Conservation (phyloP, 768 basidiomycete genomes). For the Trametes cubensis region DNA sequence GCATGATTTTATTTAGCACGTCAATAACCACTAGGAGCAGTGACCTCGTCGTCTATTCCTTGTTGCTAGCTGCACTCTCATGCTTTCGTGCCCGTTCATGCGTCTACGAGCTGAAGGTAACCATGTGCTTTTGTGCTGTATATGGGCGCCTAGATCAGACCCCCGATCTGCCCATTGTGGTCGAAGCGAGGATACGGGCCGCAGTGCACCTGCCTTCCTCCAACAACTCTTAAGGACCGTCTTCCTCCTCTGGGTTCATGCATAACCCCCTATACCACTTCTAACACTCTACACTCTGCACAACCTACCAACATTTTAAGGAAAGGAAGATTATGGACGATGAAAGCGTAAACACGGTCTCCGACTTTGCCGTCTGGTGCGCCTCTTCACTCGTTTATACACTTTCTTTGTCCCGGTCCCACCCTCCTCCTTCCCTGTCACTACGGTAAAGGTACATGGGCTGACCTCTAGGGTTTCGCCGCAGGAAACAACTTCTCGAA, state of each 20-base stretch:
- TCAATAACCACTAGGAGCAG: too few species aligned
- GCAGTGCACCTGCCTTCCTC: constrained; percentile 7
- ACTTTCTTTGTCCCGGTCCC: neutral
- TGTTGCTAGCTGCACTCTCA: too few species aligned
- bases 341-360: constrained; percentile 16
- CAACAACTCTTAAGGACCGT: constrained; percentile 7
- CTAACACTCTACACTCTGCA: neutral
- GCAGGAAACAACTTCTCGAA: constrained; percentile 37
- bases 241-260: constrained; percentile 9
- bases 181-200: constrained; percentile 9
- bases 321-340: constrained; percentile 23
- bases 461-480: constrained; percentile 1
- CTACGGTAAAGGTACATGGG: constrained; percentile 7
- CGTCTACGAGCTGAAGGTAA: neutral
- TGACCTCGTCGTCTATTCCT: too few species aligned
- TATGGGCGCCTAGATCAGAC: constrained; percentile 9
- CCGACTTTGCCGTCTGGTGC: constrained; percentile 27
- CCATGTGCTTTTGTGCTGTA: constrained; percentile 13
- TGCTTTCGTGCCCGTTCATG: neutral
- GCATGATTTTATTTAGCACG: neutral
- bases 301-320: neutral
- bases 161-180: constrained; percentile 20
- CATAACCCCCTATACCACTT: constrained; percentile 10
- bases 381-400: constrained; percentile 7
- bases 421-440: neutral